These are phyloP conservation scores for Zangia roseola DNA, from an alignment of 768 basidiomycete species.

Conservation along the genomic window DNA sequence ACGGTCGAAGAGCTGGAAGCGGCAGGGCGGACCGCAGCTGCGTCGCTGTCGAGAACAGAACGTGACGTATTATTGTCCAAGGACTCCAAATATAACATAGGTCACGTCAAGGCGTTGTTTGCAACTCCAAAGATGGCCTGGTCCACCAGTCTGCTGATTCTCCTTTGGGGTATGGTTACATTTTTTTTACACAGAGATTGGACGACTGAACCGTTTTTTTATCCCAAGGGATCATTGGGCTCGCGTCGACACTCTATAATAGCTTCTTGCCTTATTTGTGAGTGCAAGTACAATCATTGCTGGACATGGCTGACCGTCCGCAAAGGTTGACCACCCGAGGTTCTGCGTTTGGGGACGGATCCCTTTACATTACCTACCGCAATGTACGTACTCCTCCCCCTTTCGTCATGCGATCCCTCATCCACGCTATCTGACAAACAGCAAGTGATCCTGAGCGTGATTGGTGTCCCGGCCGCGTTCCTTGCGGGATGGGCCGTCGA, in stretches of 20 bases:
- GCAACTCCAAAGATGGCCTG: constrained; percentile 60
- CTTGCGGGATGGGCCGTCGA: constrained; percentile 73
- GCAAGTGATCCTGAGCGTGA: constrained; percentile 68
- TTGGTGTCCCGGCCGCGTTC: constrained; percentile 71
- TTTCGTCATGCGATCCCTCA: neutral
- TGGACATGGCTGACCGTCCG: neutral
- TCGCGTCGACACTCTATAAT: constrained; percentile 69
- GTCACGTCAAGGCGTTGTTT: constrained; percentile 62
- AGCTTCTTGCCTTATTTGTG: constrained; percentile 54
- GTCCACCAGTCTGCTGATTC: constrained; percentile 61
- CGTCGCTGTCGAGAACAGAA: constrained; percentile 15
- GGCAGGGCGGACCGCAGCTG: constrained; percentile 21
- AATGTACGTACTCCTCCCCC: constrained; percentile 46
- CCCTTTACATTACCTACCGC: constrained; percentile 68
- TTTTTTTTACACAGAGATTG: neutral
- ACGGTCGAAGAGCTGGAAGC: constrained; percentile 45
- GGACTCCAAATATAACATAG: constrained; percentile 37
- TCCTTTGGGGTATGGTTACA: constrained; percentile 41
- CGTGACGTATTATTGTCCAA: constrained; percentile 36
- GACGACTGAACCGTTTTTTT: neutral
- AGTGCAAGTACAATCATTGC: constrained; percentile 12
- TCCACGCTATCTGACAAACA: constrained; percentile 23
- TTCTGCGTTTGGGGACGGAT: constrained; percentile 67
- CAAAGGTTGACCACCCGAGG: constrained; percentile 61
- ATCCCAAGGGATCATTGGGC: constrained; percentile 63